Percentiles rank a stretch among this genome's conserved stretches.
Conservation (phyloP, 78 protist genomes). For the Dictyostelium discoideum region DNA sequence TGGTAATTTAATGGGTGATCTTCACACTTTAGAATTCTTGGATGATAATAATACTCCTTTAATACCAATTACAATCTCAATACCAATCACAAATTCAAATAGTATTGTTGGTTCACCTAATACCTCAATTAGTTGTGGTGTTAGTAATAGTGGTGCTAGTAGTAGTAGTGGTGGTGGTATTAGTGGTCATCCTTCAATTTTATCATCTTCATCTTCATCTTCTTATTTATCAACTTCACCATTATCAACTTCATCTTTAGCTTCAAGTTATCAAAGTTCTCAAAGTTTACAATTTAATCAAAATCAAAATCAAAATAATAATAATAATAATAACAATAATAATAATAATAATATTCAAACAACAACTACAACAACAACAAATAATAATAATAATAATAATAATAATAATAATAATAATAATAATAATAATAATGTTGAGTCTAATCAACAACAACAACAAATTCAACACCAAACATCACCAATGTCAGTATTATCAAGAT, state of each 20-base stretch:
- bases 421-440: not conserved
- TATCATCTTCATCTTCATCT: not conserved
- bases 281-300: not conserved
- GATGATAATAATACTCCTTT: conserved; percentile 7
- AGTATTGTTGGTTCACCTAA: not conserved
- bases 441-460: not conserved
- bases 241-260: not conserved
- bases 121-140: not conserved
- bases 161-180: not conserved
- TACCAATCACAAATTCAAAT: not conserved
- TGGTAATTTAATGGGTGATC: conserved; percentile 45
- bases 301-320: not conserved
- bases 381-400: not conserved
- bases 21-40: not conserved
- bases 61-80: not conserved
- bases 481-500: not conserved
- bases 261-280: not conserved
- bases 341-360: not conserved
- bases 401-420: not conserved
- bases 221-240: conserved; percentile 25
- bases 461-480: not conserved
- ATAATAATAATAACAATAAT: not conserved
- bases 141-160: not conserved
- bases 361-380: not conserved
- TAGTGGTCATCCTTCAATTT: not conserved